Evolutionary conservation across 352 stramenopile genomes (phyloP).

Genomic region (Globisporangium recalcitrans): DNA sequence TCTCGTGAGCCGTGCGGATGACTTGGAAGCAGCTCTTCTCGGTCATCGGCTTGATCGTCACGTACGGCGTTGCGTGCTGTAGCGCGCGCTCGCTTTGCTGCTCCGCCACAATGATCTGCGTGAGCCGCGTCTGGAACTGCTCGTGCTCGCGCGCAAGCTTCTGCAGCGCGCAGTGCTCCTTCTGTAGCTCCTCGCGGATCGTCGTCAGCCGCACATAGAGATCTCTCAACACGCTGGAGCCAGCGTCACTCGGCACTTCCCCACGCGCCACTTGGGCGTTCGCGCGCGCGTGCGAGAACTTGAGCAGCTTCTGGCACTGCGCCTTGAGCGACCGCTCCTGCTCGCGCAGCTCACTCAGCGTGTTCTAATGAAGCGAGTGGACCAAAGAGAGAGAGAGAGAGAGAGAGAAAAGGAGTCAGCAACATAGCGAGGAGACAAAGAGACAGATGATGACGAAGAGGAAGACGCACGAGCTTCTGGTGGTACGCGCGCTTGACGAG

Average conservation of each 20-base stretch:
- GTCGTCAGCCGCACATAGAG: conserved; percentile 27
- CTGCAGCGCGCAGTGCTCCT: conserved; percentile 25
- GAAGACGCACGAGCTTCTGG: conserved; percentile 21
- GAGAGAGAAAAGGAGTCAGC: neutral
- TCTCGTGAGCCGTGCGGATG: conserved; percentile 28
- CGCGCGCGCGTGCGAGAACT: conserved; percentile 9
- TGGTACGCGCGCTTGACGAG: conserved; percentile 37
- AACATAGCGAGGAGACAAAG: conserved; percentile 1
- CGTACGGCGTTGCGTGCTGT: conserved; percentile 1
- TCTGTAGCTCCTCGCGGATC: conserved; percentile 25
- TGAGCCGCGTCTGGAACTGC: conserved; percentile 26
- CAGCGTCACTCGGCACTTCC: conserved; percentile 1
- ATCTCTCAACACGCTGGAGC: conserved; percentile 11
- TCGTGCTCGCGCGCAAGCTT: conserved; percentile 22
- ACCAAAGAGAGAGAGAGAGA: neutral
- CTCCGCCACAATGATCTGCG: conserved; percentile 6
- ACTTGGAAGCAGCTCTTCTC: conserved; percentile 30
- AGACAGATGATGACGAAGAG: neutral
- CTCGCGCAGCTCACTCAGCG: conserved; percentile 25
- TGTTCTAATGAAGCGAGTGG: conserved; percentile 19
- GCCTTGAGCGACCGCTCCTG: conserved; percentile 24
- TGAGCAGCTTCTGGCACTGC: conserved; percentile 28
- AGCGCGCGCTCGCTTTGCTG: neutral
- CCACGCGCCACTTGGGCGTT: conserved; percentile 11
- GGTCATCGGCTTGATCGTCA: conserved; percentile 22